These are phyloP conservation scores for Syzygium aromaticum DNA, from an alignment of 345 rosid genomes.

Conservation along the genomic window DNA sequence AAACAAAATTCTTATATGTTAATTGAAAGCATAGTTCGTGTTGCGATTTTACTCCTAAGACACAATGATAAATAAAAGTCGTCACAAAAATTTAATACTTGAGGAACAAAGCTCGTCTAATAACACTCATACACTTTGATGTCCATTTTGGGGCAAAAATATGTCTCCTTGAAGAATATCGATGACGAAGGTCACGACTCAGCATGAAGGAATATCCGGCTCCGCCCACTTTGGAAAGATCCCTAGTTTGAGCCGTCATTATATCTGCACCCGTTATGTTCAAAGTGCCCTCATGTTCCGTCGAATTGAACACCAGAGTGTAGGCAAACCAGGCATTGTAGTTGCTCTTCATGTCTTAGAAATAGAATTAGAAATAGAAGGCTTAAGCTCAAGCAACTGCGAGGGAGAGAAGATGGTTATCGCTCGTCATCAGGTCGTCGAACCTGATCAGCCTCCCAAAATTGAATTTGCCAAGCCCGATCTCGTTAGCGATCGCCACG, in stretches of 20 bases:
- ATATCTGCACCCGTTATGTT: constrained; percentile 54
- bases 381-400: constrained; percentile 54
- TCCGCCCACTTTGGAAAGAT: constrained; percentile 53
- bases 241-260: constrained; percentile 48
- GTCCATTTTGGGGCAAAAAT: constrained; percentile 42
- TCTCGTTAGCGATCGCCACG: constrained; percentile 13
- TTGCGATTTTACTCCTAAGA: background rate
- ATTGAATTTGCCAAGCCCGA: constrained; percentile 26
- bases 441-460: constrained; percentile 43
- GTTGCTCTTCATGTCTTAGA: constrained; percentile 42
- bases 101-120: background rate
- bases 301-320: constrained; percentile 25
- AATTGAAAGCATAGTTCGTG: background rate
- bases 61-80: background rate
- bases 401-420: constrained; percentile 15
- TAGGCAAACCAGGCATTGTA: constrained; percentile 44
- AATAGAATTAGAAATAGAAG: constrained; percentile 52
- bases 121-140: constrained; percentile 35
- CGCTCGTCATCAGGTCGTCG: constrained; percentile 43
- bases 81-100: background rate
- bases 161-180: constrained; percentile 34
- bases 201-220: constrained; percentile 70
- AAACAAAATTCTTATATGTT: background rate
- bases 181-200: constrained; percentile 40
- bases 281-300: constrained; percentile 40